Evolutionary conservation across 352 stramenopile species (phyloP), one percentile per base, ranked within the genome.

Genomic region (Phytophthora megakarya): DNA sequence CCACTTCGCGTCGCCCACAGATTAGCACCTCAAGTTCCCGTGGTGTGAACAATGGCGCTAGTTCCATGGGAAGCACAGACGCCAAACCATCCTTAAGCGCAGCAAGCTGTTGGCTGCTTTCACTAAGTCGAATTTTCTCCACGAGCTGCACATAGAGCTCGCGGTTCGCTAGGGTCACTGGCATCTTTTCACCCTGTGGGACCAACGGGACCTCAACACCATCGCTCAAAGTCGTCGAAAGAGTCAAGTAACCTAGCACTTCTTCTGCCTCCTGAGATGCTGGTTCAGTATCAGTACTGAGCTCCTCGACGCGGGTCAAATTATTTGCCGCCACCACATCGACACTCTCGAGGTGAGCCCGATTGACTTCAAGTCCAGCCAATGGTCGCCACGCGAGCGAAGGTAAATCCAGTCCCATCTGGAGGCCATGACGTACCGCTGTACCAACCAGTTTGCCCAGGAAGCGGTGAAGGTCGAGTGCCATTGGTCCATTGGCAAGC

Each of bases 381-480:
- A 98, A 67, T 15, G 88, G 84, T 26, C 90, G 75, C 92, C 92
- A 98, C 37, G 97, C 86, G 3, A 96, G 65, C 10, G 81, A 76
- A 22, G 92, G 89, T 19, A 98, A 61, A 65, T 98, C 90, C 18
- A 98, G 67, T n/a, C 89, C 92, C 84, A 98, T 97, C 50, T 97
- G 93, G 40, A 99, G 88, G 11, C 95, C 92, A 63, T 99, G 97
- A 46, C 97, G 93, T 46, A 98, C 96, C 11, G 91, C 95, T 40
- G 95, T 99, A 37, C 96, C 97, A 48, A 98, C 89, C 19, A 99
- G 72, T 75, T 98, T 98, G 39, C 97, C 97, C 9, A 99, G 70
- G 71, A 98, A 99, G 18, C 94, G 80, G 42, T 98, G 77, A 39
- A 98, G 57, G 63, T 98, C 96, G 59, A 98, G 73, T 28, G 96